Evolutionary conservation across 352 stramenopile genomes (phyloP).

Genomic region (Globisporangium viniferum): DNA sequence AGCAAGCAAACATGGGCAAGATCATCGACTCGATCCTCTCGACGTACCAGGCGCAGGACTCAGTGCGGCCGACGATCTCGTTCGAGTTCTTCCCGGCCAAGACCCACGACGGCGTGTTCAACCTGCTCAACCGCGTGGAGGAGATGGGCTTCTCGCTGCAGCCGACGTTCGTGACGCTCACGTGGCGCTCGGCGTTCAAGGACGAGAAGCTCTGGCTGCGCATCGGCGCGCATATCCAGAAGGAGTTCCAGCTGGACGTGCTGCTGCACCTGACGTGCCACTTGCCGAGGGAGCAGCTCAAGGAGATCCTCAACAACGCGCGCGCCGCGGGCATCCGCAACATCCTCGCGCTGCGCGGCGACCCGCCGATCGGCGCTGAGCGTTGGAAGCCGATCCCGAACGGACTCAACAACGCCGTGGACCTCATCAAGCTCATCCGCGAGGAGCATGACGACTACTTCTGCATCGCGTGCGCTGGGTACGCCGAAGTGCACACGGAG

Average conservation of each 20-base stretch:
- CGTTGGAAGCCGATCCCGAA: conserved; percentile 81
- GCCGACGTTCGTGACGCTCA: conserved; percentile 87
- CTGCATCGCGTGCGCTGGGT: conserved; percentile 95
- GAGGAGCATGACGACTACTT: conserved; percentile 96
- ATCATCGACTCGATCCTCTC: conserved; percentile 77
- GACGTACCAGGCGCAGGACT: conserved; percentile 42
- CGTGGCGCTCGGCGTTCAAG: conserved; percentile 88
- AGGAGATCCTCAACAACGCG: conserved; percentile 61
- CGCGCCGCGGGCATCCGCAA: conserved; percentile 93
- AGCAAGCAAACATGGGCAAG: conserved; percentile 50
- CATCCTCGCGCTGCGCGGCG: conserved; percentile 97
- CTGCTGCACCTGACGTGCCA: conserved; percentile 82
- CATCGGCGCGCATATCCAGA: conserved; percentile 87
- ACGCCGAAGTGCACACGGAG: conserved; percentile 93
- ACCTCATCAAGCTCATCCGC: conserved; percentile 97
- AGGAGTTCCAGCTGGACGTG: conserved; percentile 82
- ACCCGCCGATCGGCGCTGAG: conserved; percentile 93
- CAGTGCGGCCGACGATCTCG: conserved; percentile 57
- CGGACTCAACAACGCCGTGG: conserved; percentile 92
- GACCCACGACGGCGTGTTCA: conserved; percentile 83
- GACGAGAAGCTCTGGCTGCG: conserved; percentile 88
- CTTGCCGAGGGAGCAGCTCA: conserved; percentile 60
- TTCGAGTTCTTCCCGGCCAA: conserved; percentile 90
- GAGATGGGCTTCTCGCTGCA: conserved; percentile 84
- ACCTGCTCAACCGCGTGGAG: conserved; percentile 79